Evolutionary conservation across 176 grass and related monocot species (phyloP), one percentile per base, ranked within the genome.

Genomic region (Paspalum vaginatum): DNA sequence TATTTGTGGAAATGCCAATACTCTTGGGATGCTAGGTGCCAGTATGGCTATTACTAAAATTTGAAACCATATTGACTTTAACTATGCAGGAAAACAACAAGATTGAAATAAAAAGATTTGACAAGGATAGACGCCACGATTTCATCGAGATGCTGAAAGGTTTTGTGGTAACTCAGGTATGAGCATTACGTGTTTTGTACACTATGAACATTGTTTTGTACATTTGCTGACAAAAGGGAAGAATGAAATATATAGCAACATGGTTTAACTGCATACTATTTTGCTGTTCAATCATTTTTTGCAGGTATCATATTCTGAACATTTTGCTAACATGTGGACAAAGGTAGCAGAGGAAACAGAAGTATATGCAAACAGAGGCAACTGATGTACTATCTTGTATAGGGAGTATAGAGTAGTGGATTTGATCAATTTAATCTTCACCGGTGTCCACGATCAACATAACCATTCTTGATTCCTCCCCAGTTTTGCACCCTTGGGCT

Each of bases 131-230:
- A 54, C 87, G 51, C 1, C 58, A 22, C 3, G 92, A 94, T 87
- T 90, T 98, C 75, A 18, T 90, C 9, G 77, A 74, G 63, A 94
- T 98, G 95, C 79, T 98, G 51, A 98, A 94, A 91, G 95, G 88
- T 59, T 98, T 92, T 89, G 90, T 92, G 15, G 78, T 79, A 75
- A 92, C 84, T 77, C 85, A 98, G 95, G 95, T 97, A 94, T 15
- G 65, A 17, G 53, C 65, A 7, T 55, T 43, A 20, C 27, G 1
- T n/a, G 11, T 68, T 38, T 76, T 25, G 76, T 2, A 37, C 44
- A 11, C 25, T 0, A 7, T 44, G n/a, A 65, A 46, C 61, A 66
- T 14, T 57, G 46, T 40, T 7, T 22, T 46, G 21, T 43, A 44
- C 10, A 18, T 72, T 24, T 79, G 17, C 52, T 55, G 56, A 40